These are phyloP conservation scores for Neonectria sp. DNA, from an alignment of 2,329 filamentous ascomycete genomes.

Conservation along the genomic window DNA sequence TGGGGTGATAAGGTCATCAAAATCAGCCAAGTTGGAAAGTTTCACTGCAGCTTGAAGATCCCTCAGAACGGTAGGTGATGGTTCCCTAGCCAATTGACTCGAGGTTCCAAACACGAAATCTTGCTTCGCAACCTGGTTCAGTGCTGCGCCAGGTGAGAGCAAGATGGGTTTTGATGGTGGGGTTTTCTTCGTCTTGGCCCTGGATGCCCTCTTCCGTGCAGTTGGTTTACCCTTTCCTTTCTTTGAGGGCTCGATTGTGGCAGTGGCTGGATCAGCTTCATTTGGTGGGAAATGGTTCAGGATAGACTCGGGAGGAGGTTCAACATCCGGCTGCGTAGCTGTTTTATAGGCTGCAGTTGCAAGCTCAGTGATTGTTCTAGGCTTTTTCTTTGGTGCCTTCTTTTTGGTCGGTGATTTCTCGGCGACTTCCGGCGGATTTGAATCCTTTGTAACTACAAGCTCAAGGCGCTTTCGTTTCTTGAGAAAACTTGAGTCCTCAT, in stretches of 20 bases:
- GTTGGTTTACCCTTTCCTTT: conserved; percentile 53
- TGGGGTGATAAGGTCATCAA: conserved; percentile 57
- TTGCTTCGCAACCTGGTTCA: conserved; percentile 76
- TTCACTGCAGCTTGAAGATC: conserved; percentile 75
- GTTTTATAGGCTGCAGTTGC: conserved; percentile 78
- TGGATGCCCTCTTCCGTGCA: conserved; percentile 51
- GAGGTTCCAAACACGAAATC: conserved; percentile 90
- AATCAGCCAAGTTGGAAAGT: conserved; percentile 65
- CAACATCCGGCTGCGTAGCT: conserved; percentile 51
- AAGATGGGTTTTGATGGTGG: conserved; percentile 65
- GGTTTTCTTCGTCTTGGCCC: conserved; percentile 57
- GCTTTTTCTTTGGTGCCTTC: conserved; percentile 76
- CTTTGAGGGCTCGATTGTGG: conserved; percentile 21
- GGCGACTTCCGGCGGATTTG: conserved; percentile 36
- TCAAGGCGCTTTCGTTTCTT: conserved; percentile 72
- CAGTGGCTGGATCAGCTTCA: conserved; percentile 8
- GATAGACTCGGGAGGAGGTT: conserved; percentile 56
- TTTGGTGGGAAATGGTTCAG: conserved; percentile 58
- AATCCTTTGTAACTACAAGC: conserved; percentile 56
- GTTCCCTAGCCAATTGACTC: conserved; percentile 83
- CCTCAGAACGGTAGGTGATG: conserved; percentile 76
- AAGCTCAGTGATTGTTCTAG: conserved; percentile 83
- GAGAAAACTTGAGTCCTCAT: conserved; percentile 54
- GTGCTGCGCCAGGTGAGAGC: conserved; percentile 78
- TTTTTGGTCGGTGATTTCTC: conserved; percentile 58